Evolutionary conservation across 1,284 basidiomycete species (phyloP).

Genomic region (Tetrapyrgos nigripes): DNA sequence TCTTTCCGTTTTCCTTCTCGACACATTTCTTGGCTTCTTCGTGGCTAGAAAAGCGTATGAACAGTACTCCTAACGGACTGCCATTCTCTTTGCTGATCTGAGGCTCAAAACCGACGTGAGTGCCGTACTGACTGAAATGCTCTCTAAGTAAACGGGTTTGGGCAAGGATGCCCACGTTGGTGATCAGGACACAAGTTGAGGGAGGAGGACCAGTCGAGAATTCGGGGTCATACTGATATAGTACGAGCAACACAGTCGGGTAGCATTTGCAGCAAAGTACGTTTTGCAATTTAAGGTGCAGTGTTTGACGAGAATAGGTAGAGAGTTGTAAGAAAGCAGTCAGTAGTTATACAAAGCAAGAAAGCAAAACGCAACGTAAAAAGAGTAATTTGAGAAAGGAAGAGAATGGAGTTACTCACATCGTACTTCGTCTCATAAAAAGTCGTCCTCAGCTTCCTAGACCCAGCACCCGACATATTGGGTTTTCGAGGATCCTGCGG

Average conservation of each 20-base stretch:
- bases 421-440: conserved; percentile 64
- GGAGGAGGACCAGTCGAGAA: conserved; percentile 81
- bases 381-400: conserved; percentile 8
- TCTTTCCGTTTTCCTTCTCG: conserved; percentile 64
- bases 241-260: conserved; percentile 7
- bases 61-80: conserved; percentile 83
- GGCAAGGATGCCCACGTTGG: conserved; percentile 76
- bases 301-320: no score
- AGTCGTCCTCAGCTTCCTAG: conserved; percentile 37
- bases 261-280: neutral
- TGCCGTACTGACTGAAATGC: conserved; percentile 75
- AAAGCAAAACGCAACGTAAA: neutral
- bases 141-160: conserved; percentile 70
- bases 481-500: conserved; percentile 58
- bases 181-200: conserved; percentile 77
- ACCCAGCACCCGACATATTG: neutral
- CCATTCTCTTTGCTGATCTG: conserved; percentile 86
- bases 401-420: conserved; percentile 48
- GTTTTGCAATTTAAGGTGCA: no score
- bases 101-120: conserved; percentile 75
- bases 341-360: neutral
- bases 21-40: conserved; percentile 71
- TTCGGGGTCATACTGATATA: conserved; percentile 69
- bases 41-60: conserved; percentile 69
- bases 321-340: neutral